Conservation (phyloP, 176 grass and related monocot species). For the Otatea glauca region DNA sequence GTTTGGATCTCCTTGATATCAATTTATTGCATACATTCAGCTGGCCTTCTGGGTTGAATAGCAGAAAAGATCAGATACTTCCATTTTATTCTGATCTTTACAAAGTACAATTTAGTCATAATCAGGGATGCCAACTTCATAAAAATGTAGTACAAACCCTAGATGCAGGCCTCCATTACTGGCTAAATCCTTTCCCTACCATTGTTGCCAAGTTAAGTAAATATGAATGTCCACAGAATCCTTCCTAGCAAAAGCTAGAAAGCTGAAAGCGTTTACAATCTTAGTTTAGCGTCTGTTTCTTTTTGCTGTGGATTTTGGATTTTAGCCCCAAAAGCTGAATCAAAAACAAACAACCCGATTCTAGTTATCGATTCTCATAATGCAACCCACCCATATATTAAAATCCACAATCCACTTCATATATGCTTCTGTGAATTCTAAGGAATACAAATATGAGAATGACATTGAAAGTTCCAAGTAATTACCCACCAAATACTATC, state of each 20-base stretch:
- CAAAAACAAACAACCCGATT: too few relatives aligned
- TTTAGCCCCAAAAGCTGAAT: too few relatives aligned
- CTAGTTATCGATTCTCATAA: too few relatives aligned
- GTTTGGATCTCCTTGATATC: conserved; percentile 3
- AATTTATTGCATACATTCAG: conserved; percentile 3
- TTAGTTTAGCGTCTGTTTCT: too few relatives aligned
- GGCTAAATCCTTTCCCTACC: not conserved
- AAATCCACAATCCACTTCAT: too few relatives aligned
- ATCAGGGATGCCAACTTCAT: not conserved
- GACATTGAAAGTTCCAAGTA: too few relatives aligned
- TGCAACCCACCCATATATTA: too few relatives aligned
- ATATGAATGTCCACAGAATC: not conserved
- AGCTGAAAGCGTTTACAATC: not conserved
- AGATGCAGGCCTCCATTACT: not conserved
- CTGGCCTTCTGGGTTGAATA: conserved; percentile 12
- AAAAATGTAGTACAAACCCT: conserved; percentile 12
- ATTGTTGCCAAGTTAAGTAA: not conserved
- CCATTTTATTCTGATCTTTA: not conserved
- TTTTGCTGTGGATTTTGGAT: too few relatives aligned
- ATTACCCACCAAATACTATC: too few relatives aligned
- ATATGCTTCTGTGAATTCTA: too few relatives aligned
- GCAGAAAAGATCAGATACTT: not conserved
- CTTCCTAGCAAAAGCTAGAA: not conserved
- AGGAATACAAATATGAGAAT: too few relatives aligned
- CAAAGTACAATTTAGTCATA: not conserved